These are phyloP conservation scores for Leccinum boreale DNA, from an alignment of 768 basidiomycete species.

Conservation along the genomic window DNA sequence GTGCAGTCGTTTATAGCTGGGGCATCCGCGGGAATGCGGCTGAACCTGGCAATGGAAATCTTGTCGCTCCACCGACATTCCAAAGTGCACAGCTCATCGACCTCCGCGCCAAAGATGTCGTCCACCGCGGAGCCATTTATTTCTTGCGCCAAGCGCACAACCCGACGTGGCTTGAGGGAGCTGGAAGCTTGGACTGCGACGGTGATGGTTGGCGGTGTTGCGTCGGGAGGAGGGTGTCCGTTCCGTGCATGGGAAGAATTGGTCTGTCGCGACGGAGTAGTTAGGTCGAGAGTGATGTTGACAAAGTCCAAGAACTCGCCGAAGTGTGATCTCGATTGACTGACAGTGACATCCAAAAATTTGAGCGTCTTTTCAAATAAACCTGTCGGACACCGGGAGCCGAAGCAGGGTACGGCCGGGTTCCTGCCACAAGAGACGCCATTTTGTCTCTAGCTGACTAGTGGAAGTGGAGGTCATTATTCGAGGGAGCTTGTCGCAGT, in stretches of 20 bases:
- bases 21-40: slow-evolving; percentile 4
- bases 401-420: background rate
- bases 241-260: background rate
- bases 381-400: background rate
- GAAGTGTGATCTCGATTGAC: background rate
- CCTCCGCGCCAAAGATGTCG: background rate
- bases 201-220: background rate
- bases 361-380: background rate
- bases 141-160: background rate
- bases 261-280: background rate
- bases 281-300: background rate
- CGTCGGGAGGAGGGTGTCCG: background rate
- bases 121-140: background rate
- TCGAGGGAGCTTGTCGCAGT: background rate
- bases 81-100: slow-evolving; percentile 1
- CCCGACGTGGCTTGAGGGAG: too few species aligned
- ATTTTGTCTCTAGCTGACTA: background rate
- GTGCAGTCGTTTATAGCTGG: slow-evolving; percentile 36
- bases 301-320: background rate
- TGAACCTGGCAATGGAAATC: background rate
- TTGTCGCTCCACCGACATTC: slow-evolving; percentile 5
- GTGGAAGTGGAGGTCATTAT: background rate
- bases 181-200: too few species aligned
- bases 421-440: background rate
- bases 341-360: background rate